phyloP scores from a whole-genome alignment of 495 filamentous ascomycete species.

The Lophiotrema nucula region DNA sequence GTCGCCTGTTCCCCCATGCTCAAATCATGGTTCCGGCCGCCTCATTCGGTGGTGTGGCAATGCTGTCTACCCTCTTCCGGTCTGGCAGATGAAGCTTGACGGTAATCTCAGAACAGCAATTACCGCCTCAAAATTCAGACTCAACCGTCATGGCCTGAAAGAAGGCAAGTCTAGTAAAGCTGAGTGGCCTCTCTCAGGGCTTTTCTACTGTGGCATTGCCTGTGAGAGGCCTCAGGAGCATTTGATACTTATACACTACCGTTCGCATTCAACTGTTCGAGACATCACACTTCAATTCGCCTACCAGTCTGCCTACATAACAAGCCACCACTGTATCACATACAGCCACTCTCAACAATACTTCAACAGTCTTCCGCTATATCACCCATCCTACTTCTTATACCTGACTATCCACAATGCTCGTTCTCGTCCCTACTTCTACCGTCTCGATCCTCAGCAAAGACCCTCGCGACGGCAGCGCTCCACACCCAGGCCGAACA shows the following conservation, averaged over 20 bases:
- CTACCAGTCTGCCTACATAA: constrained; percentile 12
- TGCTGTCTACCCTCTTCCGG: not conserved
- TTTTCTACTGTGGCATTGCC: constrained; percentile 4
- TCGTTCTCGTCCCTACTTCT: constrained; percentile 3
- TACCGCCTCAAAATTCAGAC: no score
- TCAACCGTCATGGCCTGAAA: constrained; percentile 28
- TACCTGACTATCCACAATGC: constrained; percentile 16
- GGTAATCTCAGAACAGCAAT: no score
- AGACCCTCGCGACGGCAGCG: constrained; percentile 27
- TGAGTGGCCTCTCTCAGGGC: constrained; percentile 8
- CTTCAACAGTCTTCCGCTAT: not conserved
- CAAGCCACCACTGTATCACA: not conserved
- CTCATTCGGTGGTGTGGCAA: constrained; percentile 16
- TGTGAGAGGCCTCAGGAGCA: constrained; percentile 15
- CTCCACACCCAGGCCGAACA: constrained; percentile 10
- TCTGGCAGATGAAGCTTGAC: no score
- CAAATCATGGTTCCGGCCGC: not conserved
- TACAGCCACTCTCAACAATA: constrained; percentile 8
- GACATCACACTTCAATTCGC: constrained; percentile 2
- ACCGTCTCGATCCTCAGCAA: no score
- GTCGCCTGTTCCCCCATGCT: constrained; percentile 3
- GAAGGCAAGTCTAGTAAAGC: constrained; percentile 17
- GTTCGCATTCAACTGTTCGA: not conserved
- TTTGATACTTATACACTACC: not conserved
- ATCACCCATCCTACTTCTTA: no score